Percentiles rank a stretch among this genome's conserved stretches.
phyloP scores from a whole-genome alignment of 2,329 filamentous ascomycete species.

The Penicillium sp. region DNA sequence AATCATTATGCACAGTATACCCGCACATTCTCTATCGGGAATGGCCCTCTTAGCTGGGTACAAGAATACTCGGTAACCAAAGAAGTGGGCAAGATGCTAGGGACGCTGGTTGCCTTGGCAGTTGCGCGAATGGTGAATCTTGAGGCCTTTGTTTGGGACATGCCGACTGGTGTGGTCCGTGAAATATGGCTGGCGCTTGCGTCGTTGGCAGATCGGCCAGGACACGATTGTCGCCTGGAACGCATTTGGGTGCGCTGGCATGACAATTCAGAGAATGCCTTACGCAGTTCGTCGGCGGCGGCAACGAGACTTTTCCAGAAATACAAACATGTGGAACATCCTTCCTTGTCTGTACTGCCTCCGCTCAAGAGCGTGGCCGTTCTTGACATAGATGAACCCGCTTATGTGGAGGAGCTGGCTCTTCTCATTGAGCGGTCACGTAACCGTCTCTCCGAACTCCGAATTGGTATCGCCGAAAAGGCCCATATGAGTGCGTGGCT shows the following conservation, averaged over 20 bases:
- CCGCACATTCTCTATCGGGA: slow-evolving; percentile 79
- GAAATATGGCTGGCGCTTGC: slow-evolving; percentile 78
- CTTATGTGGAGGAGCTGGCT: slow-evolving; percentile 79
- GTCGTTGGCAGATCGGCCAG: slow-evolving; percentile 63
- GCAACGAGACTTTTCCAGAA: slow-evolving; percentile 45
- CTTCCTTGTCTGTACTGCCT: slow-evolving; percentile 75
- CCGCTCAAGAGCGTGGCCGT: slow-evolving; percentile 72
- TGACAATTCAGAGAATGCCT: slow-evolving; percentile 59
- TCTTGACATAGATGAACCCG: slow-evolving; percentile 76
- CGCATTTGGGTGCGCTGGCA: slow-evolving; percentile 81
- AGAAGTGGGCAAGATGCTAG: slow-evolving; percentile 85
- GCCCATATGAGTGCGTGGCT: slow-evolving; percentile 27
- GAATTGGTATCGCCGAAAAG: slow-evolving; percentile 64
- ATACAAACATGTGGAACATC: slow-evolving; percentile 66
- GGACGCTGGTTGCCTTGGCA: slow-evolving; percentile 73
- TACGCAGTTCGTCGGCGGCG: slow-evolving; percentile 16
- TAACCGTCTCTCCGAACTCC: slow-evolving; percentile 64
- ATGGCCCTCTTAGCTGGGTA: slow-evolving; percentile 74
- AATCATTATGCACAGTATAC: slow-evolving; percentile 78
- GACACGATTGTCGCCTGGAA: slow-evolving; percentile 64
- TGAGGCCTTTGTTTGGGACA: slow-evolving; percentile 82
- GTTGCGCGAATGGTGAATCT: slow-evolving; percentile 79
- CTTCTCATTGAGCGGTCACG: slow-evolving; percentile 70
- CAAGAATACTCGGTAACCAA: slow-evolving; percentile 78
- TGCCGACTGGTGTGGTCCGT: slow-evolving; percentile 78